Conservation (phyloP, 331 rosid genomes). For the Rosa hybrid region DNA sequence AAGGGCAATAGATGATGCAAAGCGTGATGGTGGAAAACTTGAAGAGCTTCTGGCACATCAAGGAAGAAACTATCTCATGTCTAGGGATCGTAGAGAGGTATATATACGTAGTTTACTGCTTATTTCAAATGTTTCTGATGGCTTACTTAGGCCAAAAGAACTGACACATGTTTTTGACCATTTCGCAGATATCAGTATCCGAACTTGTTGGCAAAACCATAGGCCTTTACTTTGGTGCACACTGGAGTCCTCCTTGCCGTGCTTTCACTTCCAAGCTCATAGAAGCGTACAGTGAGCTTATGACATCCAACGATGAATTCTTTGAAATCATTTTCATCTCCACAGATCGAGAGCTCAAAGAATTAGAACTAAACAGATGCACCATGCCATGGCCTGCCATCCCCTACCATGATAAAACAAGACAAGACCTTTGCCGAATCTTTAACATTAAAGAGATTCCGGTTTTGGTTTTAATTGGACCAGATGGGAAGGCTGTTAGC, state of each 20-base stretch:
- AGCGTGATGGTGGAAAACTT: constrained; percentile 56
- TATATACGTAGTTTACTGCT: neutral
- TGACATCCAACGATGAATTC: constrained; percentile 28
- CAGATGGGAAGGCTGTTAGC: constrained; percentile 61
- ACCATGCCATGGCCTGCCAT: constrained; percentile 89
- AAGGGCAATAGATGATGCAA: constrained; percentile 62
- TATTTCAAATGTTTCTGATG: neutral
- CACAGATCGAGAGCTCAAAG: constrained; percentile 69
- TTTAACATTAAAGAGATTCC: constrained; percentile 72
- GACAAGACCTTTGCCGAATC: constrained; percentile 76
- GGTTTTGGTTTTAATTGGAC: constrained; percentile 67
- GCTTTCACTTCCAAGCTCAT: constrained; percentile 68
- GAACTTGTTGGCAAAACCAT: constrained; percentile 73
- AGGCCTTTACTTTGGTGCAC: constrained; percentile 81
- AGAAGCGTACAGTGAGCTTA: constrained; percentile 62
- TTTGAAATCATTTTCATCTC: constrained; percentile 75
- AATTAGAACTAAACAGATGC: constrained; percentile 52
- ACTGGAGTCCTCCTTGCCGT: constrained; percentile 90
- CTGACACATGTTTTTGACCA: neutral
- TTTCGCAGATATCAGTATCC: constrained; percentile 53
- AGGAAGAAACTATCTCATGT: constrained; percentile 56
- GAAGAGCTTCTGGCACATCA: constrained; percentile 62
- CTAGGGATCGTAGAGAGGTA: constrained; percentile 67
- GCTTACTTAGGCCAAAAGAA: neutral
- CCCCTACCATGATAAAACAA: constrained; percentile 67